Percentiles rank a stretch among this genome's conserved stretches.
Evolutionary conservation across 1,284 basidiomycete genomes (phyloP).

Genomic region (Gymnopus androsaceus): DNA sequence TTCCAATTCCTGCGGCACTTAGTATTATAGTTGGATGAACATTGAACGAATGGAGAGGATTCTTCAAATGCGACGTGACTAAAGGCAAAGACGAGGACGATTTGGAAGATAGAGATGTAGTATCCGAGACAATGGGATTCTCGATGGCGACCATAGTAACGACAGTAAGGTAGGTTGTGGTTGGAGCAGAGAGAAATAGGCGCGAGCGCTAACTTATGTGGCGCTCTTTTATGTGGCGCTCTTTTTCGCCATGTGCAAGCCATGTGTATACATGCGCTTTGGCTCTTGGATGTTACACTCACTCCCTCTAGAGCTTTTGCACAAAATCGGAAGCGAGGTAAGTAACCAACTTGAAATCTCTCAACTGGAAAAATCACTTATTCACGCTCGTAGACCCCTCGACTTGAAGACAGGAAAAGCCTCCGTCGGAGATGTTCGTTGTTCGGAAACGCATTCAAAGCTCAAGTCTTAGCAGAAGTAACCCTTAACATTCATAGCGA

Average conservation of each 20-base stretch:
- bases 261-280: too few relatives aligned
- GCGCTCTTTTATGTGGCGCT: too few relatives aligned
- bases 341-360: too few relatives aligned
- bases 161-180: background rate
- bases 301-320: background rate
- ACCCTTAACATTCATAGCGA: background rate
- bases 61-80: background rate
- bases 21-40: background rate
- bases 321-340: background rate
- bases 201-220: too few relatives aligned
- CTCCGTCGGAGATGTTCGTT: background rate
- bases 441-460: background rate
- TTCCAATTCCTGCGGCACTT: background rate
- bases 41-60: background rate
- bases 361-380: too few relatives aligned
- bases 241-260: too few relatives aligned
- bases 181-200: background rate
- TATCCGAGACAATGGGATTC: background rate
- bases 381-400: background rate
- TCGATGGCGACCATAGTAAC: slow-evolving; percentile 2
- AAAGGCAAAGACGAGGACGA: background rate
- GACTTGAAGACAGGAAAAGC: slow-evolving; percentile 4
- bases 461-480: background rate
- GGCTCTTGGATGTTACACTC: background rate
- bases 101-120: background rate